Base-by-base conservation (phyloP, 352 stramenopile genomes). In the Phytophthora hybrid region DNA sequence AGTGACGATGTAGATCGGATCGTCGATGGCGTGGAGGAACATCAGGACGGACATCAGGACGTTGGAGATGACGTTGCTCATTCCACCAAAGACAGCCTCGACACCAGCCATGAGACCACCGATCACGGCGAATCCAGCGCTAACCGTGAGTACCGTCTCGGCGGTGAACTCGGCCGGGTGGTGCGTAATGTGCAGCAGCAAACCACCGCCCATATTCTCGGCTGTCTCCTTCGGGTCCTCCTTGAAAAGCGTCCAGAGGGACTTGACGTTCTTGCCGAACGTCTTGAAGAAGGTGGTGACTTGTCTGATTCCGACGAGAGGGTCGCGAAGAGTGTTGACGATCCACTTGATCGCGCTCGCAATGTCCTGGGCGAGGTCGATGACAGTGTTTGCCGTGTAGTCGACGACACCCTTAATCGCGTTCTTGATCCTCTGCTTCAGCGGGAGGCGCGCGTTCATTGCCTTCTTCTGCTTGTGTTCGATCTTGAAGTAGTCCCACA, bases 1-100 rank as follows among this genome's bases (percentile, higher is more conserved):
- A 3, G 71, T 78, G 34, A 78, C 66, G 21, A 77, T 31, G 29
- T 31, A 31, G 29, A 78, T 71, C n/a, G 71, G 72, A 21, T 78
- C 71, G 41, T 78, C 72, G 26, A 78, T 75, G 6, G 63, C 59
- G 41, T 78, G 71, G 18, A 78, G 66, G 34, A 78, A 78, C 55
- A 78, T 63, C 2, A 78, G 61, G 9, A 74, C 71, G 10, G 66
- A 72, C 37, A 78, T 26, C 10, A 78, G 49, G 1, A 70, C 49
- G 2, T 55, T 63, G 5, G 71, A 75, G 14, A 74, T 55, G 1
- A 21, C 9, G 23, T 64, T 70, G 66, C 66, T 78, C 66, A 78
- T 68, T 3, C 44, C 18, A n/a, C 71, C 71, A 9, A 74, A 74
- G 3, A 78, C 31, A 0, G 51, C 41, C 13, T 71, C 60, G 4